Conservation (phyloP, 176 grass and related monocot species). For the Rhynchospora pubera region DNA sequence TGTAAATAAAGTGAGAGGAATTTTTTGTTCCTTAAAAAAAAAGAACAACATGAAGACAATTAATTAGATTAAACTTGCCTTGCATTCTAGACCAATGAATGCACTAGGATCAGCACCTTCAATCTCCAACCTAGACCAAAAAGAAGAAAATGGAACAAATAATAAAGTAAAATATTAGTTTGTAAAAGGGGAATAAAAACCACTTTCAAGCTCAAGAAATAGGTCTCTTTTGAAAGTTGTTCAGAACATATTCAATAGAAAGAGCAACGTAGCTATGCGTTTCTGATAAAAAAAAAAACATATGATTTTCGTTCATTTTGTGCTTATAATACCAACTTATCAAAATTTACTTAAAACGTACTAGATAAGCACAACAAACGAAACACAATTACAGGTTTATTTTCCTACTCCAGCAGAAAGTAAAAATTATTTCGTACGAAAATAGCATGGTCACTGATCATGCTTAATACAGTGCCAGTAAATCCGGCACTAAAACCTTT, state of each 20-base stretch:
- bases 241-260: neutral
- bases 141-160: constrained; percentile 18
- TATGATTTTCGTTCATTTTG: neutral
- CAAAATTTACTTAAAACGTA: neutral
- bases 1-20: neutral
- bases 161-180: neutral
- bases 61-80: constrained; percentile 33
- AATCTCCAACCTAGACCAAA: constrained; percentile 56
- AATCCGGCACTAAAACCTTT: neutral
- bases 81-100: constrained; percentile 73
- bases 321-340: neutral
- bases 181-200: neutral
- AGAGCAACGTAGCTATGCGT: neutral
- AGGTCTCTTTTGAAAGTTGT: neutral
- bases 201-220: neutral
- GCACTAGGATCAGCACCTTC: constrained; percentile 38
- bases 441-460: neutral
- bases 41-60: constrained; percentile 1
- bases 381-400: neutral
- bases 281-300: neutral
- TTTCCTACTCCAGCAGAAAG: neutral
- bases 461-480: neutral
- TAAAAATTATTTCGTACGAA: neutral
- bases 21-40: neutral
- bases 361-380: neutral